Conservation (phyloP, 805 yeast genomes). For the Nakazawaea ishiwadae region DNA sequence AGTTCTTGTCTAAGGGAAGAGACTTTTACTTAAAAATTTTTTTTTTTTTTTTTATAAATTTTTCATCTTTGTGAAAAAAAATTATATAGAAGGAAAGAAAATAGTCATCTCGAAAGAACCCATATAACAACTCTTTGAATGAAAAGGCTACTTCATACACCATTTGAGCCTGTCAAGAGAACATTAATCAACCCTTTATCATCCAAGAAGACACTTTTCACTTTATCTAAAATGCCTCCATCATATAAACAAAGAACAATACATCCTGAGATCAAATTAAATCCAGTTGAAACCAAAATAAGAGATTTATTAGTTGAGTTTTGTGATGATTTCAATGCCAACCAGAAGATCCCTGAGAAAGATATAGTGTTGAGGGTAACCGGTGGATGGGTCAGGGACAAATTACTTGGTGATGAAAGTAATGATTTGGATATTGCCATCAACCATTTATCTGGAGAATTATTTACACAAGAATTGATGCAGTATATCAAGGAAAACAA, state of each 20-base stretch:
- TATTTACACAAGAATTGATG: slow-evolving; percentile 67
- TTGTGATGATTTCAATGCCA: slow-evolving; percentile 30
- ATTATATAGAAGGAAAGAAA: too few relatives aligned
- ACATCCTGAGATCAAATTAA: slow-evolving; percentile 24
- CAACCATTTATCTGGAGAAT: slow-evolving; percentile 78
- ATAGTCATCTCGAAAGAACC: neutral
- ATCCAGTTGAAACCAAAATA: slow-evolving; percentile 38
- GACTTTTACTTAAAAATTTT: too few relatives aligned
- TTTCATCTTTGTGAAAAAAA: neutral
- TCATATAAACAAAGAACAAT: slow-evolving; percentile 2
- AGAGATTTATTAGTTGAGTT: slow-evolving; percentile 35
- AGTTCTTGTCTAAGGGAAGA: too few relatives aligned
- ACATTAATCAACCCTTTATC: neutral
- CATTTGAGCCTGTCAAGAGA: slow-evolving; percentile 1
- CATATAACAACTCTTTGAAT: slow-evolving; percentile 5
- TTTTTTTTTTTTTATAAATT: too few relatives aligned
- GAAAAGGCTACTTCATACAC: slow-evolving; percentile 1
- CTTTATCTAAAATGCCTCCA: slow-evolving; percentile 5
- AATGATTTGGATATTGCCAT: slow-evolving; percentile 93
- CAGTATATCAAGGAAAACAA: slow-evolving; percentile 34
- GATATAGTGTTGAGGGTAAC: slow-evolving; percentile 70
- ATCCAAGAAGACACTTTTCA: neutral
- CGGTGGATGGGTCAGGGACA: slow-evolving; percentile 99
- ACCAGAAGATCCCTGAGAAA: slow-evolving; percentile 18
- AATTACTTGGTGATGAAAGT: slow-evolving; percentile 71